phyloP scores from a whole-genome alignment of 2,329 filamentous ascomycete genomes.

The Hirsutella rhossiliensis region DNA sequence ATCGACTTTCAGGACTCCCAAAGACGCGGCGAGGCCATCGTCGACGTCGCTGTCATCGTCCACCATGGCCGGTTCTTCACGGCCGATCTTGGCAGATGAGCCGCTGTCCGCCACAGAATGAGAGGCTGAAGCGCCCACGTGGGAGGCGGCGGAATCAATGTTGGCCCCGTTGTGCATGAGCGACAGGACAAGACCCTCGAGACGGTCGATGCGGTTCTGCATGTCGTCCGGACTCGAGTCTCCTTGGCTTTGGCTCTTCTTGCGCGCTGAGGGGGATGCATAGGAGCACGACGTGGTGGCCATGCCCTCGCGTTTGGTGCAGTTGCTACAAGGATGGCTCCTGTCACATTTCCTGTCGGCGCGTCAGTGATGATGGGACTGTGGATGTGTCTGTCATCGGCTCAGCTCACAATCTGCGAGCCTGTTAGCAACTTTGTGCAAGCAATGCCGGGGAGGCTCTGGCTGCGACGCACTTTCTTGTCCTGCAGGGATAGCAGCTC shows the following conservation, averaged over 20 bases:
- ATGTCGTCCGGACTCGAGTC: constrained; percentile 74
- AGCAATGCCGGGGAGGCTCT: background rate
- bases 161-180: constrained; percentile 77
- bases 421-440: constrained; percentile 7
- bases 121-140: constrained; percentile 20
- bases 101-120: constrained; percentile 29
- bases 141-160: constrained; percentile 26
- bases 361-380: background rate
- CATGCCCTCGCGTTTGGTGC: constrained; percentile 76
- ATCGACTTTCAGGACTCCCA: constrained; percentile 76
- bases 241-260: constrained; percentile 57
- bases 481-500: constrained; percentile 82
- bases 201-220: constrained; percentile 93
- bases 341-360: constrained; percentile 75
- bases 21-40: constrained; percentile 54
- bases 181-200: constrained; percentile 84
- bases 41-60: constrained; percentile 59
- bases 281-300: constrained; percentile 77
- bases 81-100: constrained; percentile 36
- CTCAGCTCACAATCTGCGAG: constrained; percentile 23
- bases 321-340: constrained; percentile 84
- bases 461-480: constrained; percentile 58
- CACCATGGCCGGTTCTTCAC: constrained; percentile 42
- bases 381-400: too few relatives aligned
- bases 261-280: constrained; percentile 56